phyloP scores from a whole-genome alignment of 83 land plant species.

The Diphasiastrum complanatum region DNA sequence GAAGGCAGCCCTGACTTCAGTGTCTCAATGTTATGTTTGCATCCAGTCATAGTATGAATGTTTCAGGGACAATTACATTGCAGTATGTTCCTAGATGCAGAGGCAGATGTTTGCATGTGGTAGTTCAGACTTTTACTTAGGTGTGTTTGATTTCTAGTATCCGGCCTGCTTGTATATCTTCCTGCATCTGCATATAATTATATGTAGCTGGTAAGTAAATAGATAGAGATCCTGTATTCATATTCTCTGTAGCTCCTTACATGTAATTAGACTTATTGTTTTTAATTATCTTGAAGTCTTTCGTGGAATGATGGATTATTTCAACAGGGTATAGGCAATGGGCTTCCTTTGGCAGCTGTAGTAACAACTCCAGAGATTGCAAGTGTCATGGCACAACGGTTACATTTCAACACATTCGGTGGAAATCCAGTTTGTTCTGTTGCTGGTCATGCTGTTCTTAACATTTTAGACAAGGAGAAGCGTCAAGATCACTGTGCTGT shows the following conservation, averaged over 20 bases:
- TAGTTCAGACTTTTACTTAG: too few species aligned
- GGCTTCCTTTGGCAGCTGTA: constrained; percentile 81
- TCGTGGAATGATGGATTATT: not conserved
- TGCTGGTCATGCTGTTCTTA: constrained; percentile 71
- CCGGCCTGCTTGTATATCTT: too few species aligned
- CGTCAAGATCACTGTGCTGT: constrained; percentile 62
- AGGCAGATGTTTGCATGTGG: too few species aligned
- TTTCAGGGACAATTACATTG: too few species aligned
- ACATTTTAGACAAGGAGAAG: constrained; percentile 70
- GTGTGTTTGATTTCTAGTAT: too few species aligned
- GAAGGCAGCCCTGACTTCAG: too few species aligned
- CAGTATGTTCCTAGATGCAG: too few species aligned
- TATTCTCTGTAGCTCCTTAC: not conserved
- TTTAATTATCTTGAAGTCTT: not conserved
- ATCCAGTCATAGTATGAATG: too few species aligned
- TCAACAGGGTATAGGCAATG: constrained; percentile 83
- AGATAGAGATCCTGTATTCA: not conserved
- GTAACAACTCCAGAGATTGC: constrained; percentile 88
- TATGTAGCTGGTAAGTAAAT: not conserved
- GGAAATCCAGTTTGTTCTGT: constrained; percentile 82
- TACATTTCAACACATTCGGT: constrained; percentile 82
- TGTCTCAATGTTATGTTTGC: too few species aligned
- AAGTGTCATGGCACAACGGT: constrained; percentile 50
- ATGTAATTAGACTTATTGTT: not conserved
- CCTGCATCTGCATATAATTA: too few species aligned